phyloP scores from a whole-genome alignment of 2,329 filamentous ascomycete genomes.

The Venturia effusa region DNA sequence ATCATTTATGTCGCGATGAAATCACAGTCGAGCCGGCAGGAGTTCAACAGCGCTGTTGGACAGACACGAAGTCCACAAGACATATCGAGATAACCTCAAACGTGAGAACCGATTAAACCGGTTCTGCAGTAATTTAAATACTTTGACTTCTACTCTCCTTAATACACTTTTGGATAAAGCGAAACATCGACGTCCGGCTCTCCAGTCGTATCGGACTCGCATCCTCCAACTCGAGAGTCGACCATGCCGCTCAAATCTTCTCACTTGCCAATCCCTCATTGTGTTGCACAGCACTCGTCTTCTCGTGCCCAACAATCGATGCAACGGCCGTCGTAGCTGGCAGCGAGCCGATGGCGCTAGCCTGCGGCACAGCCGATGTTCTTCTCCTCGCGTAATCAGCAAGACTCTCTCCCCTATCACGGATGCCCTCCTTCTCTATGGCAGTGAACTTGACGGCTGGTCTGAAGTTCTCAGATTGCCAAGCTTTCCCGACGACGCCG shows the following conservation, averaged over 20 bases:
- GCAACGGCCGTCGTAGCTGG: not conserved
- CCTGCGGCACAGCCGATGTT: not conserved
- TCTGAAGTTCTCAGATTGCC: constrained; percentile 57
- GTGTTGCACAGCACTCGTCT: not conserved
- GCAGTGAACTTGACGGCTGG: constrained; percentile 32
- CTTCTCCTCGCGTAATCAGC: constrained; percentile 22
- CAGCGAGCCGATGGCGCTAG: not conserved
- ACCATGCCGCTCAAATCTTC: not conserved
- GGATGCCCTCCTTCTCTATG: constrained; percentile 17
- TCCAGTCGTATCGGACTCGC: not conserved
- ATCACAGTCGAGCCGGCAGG: too few relatives aligned
- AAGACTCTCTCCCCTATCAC: constrained; percentile 17
- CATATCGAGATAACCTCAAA: too few relatives aligned
- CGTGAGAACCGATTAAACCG: too few relatives aligned
- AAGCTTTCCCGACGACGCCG: constrained; percentile 57
- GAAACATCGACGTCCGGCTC: too few relatives aligned
- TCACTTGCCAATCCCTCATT: not conserved
- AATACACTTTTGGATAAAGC: too few relatives aligned
- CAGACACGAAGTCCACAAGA: too few relatives aligned
- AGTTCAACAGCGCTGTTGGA: too few relatives aligned
- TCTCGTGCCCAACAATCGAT: not conserved
- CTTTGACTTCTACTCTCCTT: too few relatives aligned
- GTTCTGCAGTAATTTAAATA: too few relatives aligned
- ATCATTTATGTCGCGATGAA: too few relatives aligned
- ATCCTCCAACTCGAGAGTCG: not conserved